A percentile compares a stretch with the other conserved stretches of the same genome.
These are phyloP conservation scores for Aureobasidium sp. DNA, from an alignment of 2,329 filamentous ascomycete genomes.

Conservation along the genomic window DNA sequence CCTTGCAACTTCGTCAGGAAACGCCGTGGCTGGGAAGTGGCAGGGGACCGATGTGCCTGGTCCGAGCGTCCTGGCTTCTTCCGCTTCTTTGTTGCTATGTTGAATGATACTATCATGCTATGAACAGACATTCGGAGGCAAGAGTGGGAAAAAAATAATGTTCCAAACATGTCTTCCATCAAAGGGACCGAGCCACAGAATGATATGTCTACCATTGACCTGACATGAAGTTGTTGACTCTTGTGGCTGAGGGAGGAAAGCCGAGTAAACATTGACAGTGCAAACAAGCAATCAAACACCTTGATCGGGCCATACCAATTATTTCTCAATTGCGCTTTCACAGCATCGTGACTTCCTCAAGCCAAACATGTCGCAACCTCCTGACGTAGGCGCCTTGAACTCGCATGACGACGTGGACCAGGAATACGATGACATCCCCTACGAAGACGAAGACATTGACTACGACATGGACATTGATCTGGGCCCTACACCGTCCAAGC, in stretches of 20 bases:
- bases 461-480: constrained; percentile 15
- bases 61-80: not conserved
- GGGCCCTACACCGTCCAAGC: constrained; percentile 5
- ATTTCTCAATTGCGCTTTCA: not conserved
- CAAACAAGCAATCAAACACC: constrained; percentile 14
- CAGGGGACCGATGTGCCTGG: not conserved
- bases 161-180: not conserved
- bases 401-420: constrained; percentile 52
- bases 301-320: not conserved
- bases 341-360: not conserved
- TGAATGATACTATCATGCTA: not conserved
- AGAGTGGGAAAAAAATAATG: too few relatives aligned
- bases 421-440: constrained; percentile 36
- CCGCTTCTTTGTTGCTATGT: not conserved
- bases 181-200: not conserved
- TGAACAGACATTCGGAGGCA: not conserved
- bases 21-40: constrained; percentile 2
- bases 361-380: constrained; percentile 25
- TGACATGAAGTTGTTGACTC: not conserved
- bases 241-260: not conserved
- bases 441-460: constrained; percentile 12
- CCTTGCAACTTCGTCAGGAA: not conserved
- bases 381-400: constrained; percentile 31
- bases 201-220: not conserved
- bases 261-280: constrained; percentile 8